Base-by-base conservation (phyloP, 306 rosid genomes). In the Coriaria nepalensis region DNA sequence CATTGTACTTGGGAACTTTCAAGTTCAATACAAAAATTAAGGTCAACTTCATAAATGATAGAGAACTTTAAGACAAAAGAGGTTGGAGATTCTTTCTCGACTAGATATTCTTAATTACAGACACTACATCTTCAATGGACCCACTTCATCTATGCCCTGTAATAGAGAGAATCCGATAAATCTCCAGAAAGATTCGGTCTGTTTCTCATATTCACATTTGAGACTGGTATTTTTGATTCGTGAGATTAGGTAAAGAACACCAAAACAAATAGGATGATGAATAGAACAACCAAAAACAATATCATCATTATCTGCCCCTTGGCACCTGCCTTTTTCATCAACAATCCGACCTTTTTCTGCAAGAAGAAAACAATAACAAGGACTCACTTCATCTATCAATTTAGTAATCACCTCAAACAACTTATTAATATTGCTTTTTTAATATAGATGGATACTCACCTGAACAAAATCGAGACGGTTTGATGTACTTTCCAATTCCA, bases 401-500 rank as follows among this genome's bases (percentile, higher is more conserved):
- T 35, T 10, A 7, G 49, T 4, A 39, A 58, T 20, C 29, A 20
- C 29, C 29, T 20, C 29, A 20, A 20, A 20, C 3, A 20, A 20
- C 3, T 20, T 20, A 20, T 20, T 20, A 20, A 20, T 20, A 20
- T 20, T 20, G 3, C 29, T 1, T 20, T 20, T 20, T 20, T 20
- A 1, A 20, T 20, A 1, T 20, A 20, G 29, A 20, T 20, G 29
- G 50, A 68, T 62, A 67, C 95, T 70, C 64, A 92, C 98, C 77
- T 92, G 98, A 59, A 92, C 96, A 63, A 92, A 92, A 75, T 92
- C 94, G 12, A 92, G 78, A 47, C 98, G 96, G 53, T 82, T 82
- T 47, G 96, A 75, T 52, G 98, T 90, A 64, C 87, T 61, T 64
- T 90, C 98, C 96, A 92, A 79, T 65, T 92, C 99, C 55, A 33